Evolutionary conservation across 2,329 filamentous ascomycete genomes (phyloP).

Genomic region (Fusarium sp.): DNA sequence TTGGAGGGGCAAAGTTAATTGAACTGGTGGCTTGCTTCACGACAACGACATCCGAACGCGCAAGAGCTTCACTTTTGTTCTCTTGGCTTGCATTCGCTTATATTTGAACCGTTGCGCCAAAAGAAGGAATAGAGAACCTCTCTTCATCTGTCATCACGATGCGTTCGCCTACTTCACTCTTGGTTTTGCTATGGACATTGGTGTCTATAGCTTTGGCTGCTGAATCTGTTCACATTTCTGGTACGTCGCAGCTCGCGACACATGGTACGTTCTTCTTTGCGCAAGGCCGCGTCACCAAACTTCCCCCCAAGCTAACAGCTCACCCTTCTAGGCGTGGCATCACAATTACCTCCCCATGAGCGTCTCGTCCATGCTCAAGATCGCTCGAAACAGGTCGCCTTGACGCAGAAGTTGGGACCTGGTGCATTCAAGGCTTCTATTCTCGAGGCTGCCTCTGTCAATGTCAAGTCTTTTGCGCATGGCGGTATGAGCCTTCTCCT

Average conservation of each 20-base stretch:
- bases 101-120: neutral
- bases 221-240: conserved; percentile 29
- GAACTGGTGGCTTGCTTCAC: conserved; percentile 2
- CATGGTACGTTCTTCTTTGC: conserved; percentile 30
- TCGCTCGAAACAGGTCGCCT: conserved; percentile 78
- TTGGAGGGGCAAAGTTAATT: conserved; percentile 23
- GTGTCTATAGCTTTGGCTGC: conserved; percentile 20
- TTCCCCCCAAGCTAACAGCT: conserved; percentile 22
- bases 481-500: conserved; percentile 87
- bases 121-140: too few relatives aligned
- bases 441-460: conserved; percentile 78
- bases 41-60: conserved; percentile 8
- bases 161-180: conserved; percentile 28
- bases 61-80: conserved; percentile 20
- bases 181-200: conserved; percentile 34
- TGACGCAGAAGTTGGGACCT: conserved; percentile 85
- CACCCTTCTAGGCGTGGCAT: conserved; percentile 73
- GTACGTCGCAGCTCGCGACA: conserved; percentile 38
- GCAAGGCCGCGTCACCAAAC: neutral
- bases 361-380: conserved; percentile 82
- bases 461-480: conserved; percentile 82
- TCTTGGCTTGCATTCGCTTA: conserved; percentile 11
- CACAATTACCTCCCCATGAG: conserved; percentile 74
- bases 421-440: conserved; percentile 92
- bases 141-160: conserved; percentile 25